Evolutionary conservation across 1,284 basidiomycete species (phyloP).

Genomic region (Ganoderma multipileum): DNA sequence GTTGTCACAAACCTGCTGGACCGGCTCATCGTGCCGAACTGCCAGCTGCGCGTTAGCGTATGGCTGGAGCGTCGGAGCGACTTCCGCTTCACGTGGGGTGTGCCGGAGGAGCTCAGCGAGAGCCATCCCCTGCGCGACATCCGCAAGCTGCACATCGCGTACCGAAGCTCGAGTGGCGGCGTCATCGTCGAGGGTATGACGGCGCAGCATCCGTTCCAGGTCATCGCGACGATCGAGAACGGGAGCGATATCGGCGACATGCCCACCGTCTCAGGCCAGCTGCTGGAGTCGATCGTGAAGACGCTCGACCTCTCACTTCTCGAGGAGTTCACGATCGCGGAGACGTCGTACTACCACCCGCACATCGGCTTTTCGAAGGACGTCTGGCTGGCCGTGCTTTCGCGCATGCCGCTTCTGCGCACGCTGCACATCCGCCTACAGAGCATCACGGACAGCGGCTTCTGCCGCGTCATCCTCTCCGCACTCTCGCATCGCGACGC

Average conservation of each 20-base stretch:
- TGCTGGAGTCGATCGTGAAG: slow-evolving; percentile 35
- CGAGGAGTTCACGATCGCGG: slow-evolving; percentile 40
- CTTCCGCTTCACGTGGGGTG: slow-evolving; percentile 39
- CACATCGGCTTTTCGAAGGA: slow-evolving; percentile 36
- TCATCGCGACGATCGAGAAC: slow-evolving; percentile 33
- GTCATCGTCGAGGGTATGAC: slow-evolving; percentile 36
- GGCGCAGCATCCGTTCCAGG: slow-evolving; percentile 34
- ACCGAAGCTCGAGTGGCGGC: slow-evolving; percentile 39
- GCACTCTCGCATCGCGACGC: slow-evolving; percentile 35
- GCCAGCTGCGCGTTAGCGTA: slow-evolving; percentile 36
- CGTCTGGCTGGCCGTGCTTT: slow-evolving; percentile 37
- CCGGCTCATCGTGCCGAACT: slow-evolving; percentile 37
- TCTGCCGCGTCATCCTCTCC: slow-evolving; percentile 37
- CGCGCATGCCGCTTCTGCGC: slow-evolving; percentile 38
- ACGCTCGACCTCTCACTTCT: slow-evolving; percentile 37
- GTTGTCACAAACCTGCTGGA: slow-evolving; percentile 34
- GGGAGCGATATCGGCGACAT: slow-evolving; percentile 39
- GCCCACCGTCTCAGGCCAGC: slow-evolving; percentile 36
- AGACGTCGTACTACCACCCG: slow-evolving; percentile 36
- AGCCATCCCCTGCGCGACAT: slow-evolving; percentile 37
- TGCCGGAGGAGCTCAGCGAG: slow-evolving; percentile 34
- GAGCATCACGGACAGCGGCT: slow-evolving; percentile 38
- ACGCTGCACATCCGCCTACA: slow-evolving; percentile 38
- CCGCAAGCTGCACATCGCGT: slow-evolving; percentile 35
- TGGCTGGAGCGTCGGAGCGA: slow-evolving; percentile 39